Base-by-base conservation (phyloP, 2,329 filamentous ascomycete species). In the Calonectria leucothoes region DNA sequence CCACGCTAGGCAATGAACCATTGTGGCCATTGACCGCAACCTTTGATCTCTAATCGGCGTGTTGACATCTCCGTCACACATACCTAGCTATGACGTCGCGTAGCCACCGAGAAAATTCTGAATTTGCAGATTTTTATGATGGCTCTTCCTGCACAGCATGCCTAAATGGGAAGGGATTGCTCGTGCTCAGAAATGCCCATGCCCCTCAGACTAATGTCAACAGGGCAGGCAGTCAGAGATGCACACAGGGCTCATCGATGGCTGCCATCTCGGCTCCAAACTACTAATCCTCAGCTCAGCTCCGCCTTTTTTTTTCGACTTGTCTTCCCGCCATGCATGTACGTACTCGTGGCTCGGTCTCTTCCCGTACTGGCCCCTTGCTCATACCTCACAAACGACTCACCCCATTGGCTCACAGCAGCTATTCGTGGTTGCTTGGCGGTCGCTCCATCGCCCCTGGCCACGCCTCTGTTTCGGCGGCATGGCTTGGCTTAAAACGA, bases 141-240 rank as follows among this genome's bases (percentile, higher is more conserved):
- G 33, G 8, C 10, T 42, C 17, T 59, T 49, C 63, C 55, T 55
- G 29, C 65, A 68, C 29, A n/a, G 42, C 14, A 45, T 39, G 31
- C 63, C 42, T 52, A 35, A 71, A 68, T 45, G 17, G 63, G 63
- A 61, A 61, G 63, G 52, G 63, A 52, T 71, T 71, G n/a, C 51
- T 59, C 61, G 17, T 48, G 8, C 42, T 61, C 35, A 31, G 25
- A n/a, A 52, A 25, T 17, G 27, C 25, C 37, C 39, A 66, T 49
- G 63, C 31, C 45, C n/a, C n/a, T 14, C 51, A 17, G 37, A 48
- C 64, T 45, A 64, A 52, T 33, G 35, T 63, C 25, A 71, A 71
- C 27, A n/a, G 42, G 42, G 69, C 70, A 71, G 29, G 48, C 45
- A 59, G 63, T 45, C 33, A 37, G 42, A 48, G 6, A 51, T n/a